Evolutionary conservation across 2,329 filamentous ascomycete species (phyloP).

Genomic region (Graphiopsis chlorocephala): DNA sequence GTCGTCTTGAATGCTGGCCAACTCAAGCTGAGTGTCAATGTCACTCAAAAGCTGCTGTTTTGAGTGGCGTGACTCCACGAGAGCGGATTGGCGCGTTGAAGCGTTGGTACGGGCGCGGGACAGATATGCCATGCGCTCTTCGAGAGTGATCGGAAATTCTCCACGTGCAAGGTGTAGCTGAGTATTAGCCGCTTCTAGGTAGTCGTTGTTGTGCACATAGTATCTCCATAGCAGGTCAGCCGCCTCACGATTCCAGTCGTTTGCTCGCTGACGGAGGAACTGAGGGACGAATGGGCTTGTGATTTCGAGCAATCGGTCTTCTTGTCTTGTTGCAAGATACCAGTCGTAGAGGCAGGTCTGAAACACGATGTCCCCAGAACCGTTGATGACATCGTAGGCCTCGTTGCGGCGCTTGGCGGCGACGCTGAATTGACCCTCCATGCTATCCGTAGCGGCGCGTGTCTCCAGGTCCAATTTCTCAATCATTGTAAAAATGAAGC

Average conservation of each 20-base stretch:
- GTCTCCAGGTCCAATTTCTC: constrained; percentile 71
- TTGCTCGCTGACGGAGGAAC: constrained; percentile 76
- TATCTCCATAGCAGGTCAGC: constrained; percentile 92
- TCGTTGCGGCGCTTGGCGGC: constrained; percentile 77
- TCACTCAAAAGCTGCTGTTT: constrained; percentile 83
- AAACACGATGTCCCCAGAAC: constrained; percentile 88
- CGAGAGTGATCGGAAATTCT: constrained; percentile 74
- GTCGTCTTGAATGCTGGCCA: constrained; percentile 94
- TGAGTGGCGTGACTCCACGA: constrained; percentile 56
- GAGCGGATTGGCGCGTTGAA: constrained; percentile 73
- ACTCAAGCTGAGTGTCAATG: constrained; percentile 80
- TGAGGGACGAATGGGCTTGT: constrained; percentile 81
- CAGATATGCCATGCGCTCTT: constrained; percentile 83
- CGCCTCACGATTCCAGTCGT: constrained; percentile 64
- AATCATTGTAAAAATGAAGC: constrained; percentile 81
- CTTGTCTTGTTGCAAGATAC: constrained; percentile 85
- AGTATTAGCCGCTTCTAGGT: constrained; percentile 82
- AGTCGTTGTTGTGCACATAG: constrained; percentile 79
- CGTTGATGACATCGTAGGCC: constrained; percentile 86
- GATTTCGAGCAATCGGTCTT: constrained; percentile 79
- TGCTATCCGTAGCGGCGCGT: constrained; percentile 64
- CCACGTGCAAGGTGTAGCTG: constrained; percentile 81
- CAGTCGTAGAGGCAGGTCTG: constrained; percentile 96
- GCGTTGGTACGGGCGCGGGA: constrained; percentile 90
- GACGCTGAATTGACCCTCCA: constrained; percentile 75